Percentiles rank a stretch among this genome's conserved stretches.
phyloP scores from a whole-genome alignment of 2,329 filamentous ascomycete species.

The Diplodia corticola region DNA sequence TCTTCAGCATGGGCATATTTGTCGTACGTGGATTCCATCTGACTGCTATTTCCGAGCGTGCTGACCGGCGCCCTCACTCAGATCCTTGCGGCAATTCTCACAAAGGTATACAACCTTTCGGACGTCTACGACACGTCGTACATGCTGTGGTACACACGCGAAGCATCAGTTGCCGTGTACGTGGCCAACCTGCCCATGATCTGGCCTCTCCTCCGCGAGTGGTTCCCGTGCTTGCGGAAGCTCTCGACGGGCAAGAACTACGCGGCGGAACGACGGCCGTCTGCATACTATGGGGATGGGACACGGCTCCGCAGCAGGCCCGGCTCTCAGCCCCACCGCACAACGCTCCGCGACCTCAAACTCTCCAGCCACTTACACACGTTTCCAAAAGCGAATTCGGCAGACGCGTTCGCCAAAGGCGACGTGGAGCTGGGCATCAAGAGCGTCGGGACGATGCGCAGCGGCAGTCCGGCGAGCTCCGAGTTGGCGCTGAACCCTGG shows the following conservation, averaged over 20 bases:
- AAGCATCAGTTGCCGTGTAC: conserved; percentile 55
- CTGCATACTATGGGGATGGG: neutral
- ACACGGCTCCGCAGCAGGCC: neutral
- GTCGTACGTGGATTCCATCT: conserved; percentile 51
- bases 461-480: conserved; percentile 7
- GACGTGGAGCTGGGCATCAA: conserved; percentile 4
- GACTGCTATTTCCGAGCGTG: conserved; percentile 24
- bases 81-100: conserved; percentile 48
- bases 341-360: neutral
- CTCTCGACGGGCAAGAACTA: conserved; percentile 4
- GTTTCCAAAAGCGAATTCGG: neutral
- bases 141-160: conserved; percentile 55
- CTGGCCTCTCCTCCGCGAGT: conserved; percentile 53
- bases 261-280: neutral
- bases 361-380: neutral
- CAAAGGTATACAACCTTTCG: conserved; percentile 50
- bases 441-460: neutral
- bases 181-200: conserved; percentile 57
- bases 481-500: conserved; percentile 15
- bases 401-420: neutral
- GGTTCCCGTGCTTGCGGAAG: conserved; percentile 38
- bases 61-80: conserved; percentile 16
- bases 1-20: conserved; percentile 55
- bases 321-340: neutral
- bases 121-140: conserved; percentile 36